Evolutionary conservation across 2,329 filamentous ascomycete species (phyloP), one percentile per base, ranked within the genome.

Genomic region (Fusarium sp.): DNA sequence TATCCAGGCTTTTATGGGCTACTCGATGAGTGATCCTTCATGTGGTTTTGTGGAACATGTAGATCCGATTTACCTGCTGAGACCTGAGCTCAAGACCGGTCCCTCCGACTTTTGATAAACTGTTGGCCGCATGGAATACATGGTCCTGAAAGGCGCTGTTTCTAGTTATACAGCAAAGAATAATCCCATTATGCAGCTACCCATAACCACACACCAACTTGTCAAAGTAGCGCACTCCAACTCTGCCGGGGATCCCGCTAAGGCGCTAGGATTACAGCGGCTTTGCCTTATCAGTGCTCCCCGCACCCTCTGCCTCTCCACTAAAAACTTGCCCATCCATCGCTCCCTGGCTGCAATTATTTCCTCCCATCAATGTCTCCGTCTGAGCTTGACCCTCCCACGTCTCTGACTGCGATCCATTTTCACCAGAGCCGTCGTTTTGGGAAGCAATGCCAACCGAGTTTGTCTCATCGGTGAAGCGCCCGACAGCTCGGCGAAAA

Each of bases 401-500:
- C 30, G 36, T 3, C 16, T 50, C 7, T 34, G 11, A 28, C 23
- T 16, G 7, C 16, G 3, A 36, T 13, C 10, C 3, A 13, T 4
- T 9, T 53, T 23, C 23, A 23, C 12, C 39, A 47, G 16, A 40
- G 31, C 28, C 40, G 28, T 50, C 31, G 4, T 2, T 30, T 68
- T 6, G n/a, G 56, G 66, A 5, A 68, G 65, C 16, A 60, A 73
- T 72, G 70, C 4, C 54, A 6, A 55, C 39, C 3, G 8, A 39
- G n/a, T 37, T 52, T n/a, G 30, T 40, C 11, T 46, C 44, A 23
- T 6, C 27, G 3, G 44, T 44, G 6, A 73, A 39, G 2, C 60
- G 67, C 7, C 46, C 72, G 6, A 74, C 72, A 2, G 72, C 72
- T 6, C 57, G 72, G 9, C 67, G 72, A 12, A 74, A 71, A 65